Conservation (phyloP, 306 rosid species). For the Cucurbita ficifolia region DNA sequence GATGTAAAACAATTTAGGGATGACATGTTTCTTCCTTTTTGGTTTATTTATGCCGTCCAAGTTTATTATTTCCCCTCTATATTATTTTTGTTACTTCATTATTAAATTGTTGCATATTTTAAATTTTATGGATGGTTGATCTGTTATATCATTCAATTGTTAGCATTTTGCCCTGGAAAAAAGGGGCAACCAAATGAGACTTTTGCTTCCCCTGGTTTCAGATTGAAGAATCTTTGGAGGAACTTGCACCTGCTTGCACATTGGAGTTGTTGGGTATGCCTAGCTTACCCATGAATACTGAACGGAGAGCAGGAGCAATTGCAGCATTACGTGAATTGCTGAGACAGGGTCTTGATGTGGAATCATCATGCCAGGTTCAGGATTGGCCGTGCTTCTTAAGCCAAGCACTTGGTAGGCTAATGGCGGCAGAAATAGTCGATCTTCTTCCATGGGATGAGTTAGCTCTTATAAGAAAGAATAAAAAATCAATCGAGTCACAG, state of each 20-base stretch:
- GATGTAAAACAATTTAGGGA: background rate
- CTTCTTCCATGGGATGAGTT: constrained; percentile 87
- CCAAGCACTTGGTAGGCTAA: constrained; percentile 65
- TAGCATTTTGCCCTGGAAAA: background rate
- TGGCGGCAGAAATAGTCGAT: constrained; percentile 73
- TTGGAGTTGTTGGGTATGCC: constrained; percentile 74
- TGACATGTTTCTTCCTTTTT: background rate
- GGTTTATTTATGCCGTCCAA: background rate
- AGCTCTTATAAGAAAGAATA: constrained; percentile 67
- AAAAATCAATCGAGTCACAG: constrained; percentile 86
- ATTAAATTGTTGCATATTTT: background rate
- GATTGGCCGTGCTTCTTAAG: constrained; percentile 87
- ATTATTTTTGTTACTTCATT: background rate
- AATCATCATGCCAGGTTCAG: constrained; percentile 67
- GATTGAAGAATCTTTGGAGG: constrained; percentile 99
- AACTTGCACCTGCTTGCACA: constrained; percentile 94
- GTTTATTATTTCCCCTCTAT: background rate
- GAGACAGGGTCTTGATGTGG: constrained; percentile 90
- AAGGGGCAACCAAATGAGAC: background rate
- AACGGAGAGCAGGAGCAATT: constrained; percentile 81
- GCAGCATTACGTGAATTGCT: constrained; percentile 84
- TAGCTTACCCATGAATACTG: constrained; percentile 51
- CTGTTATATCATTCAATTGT: background rate
- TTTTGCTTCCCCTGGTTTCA: constrained; percentile 13
- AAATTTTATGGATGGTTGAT: background rate